Evolutionary conservation across 208 protist species (phyloP).

Genomic region (Trypanosoma grayi): DNA sequence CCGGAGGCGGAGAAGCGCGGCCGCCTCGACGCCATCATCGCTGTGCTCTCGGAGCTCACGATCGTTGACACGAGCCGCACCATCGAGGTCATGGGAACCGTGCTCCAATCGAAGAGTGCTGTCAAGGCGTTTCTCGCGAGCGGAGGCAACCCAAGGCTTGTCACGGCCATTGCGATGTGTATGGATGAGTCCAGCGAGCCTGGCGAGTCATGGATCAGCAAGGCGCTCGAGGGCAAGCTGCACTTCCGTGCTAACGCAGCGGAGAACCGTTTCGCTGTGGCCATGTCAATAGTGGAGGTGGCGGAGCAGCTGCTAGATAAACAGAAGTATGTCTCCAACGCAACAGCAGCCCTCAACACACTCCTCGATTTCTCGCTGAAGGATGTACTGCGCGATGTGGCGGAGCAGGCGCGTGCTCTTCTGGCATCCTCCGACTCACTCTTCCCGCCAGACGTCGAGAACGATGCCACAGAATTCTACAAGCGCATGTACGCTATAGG

Average conservation of each 20-base stretch:
- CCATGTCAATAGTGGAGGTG: constrained; percentile 82
- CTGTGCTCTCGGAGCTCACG: constrained; percentile 79
- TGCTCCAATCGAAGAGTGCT: constrained; percentile 63
- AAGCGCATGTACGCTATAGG: constrained; percentile 76
- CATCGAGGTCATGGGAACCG: constrained; percentile 69
- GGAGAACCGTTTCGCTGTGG: constrained; percentile 88
- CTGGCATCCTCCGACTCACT: constrained; percentile 75
- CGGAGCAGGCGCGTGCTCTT: constrained; percentile 67
- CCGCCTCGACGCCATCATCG: constrained; percentile 63
- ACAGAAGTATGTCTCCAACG: constrained; percentile 77
- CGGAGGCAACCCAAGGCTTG: constrained; percentile 74
- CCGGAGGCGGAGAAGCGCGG: constrained; percentile 67
- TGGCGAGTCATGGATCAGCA: constrained; percentile 79
- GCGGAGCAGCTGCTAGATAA: constrained; percentile 79
- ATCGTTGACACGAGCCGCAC: constrained; percentile 49
- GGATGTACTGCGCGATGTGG: constrained; percentile 68
- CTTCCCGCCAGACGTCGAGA: constrained; percentile 82
- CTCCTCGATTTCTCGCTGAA: constrained; percentile 75
- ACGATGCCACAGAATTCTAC: constrained; percentile 82
- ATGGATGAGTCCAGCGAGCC: constrained; percentile 79
- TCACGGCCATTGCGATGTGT: constrained; percentile 88
- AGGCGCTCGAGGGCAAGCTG: constrained; percentile 76
- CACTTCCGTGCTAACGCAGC: constrained; percentile 75
- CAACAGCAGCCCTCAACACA: constrained; percentile 76
- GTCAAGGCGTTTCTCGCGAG: constrained; percentile 64